These are phyloP conservation scores for Tolypocladium endophyticum DNA, from an alignment of 2,329 filamentous ascomycete species.

Conservation along the genomic window DNA sequence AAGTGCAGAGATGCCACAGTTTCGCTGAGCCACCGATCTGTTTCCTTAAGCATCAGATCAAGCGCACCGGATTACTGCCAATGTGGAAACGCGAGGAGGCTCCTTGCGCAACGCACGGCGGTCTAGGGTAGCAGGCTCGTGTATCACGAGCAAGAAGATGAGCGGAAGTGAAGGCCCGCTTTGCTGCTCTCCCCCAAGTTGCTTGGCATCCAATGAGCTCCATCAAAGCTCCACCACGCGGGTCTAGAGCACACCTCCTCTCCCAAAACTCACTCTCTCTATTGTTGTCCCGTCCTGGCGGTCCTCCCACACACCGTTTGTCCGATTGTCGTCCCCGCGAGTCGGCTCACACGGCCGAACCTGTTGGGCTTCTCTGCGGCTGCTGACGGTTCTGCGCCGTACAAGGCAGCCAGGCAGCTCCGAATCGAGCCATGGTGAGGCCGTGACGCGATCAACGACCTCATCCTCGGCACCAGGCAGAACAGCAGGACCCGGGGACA, in stretches of 20 bases:
- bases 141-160: neutral
- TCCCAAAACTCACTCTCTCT: neutral
- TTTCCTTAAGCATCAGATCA: neutral
- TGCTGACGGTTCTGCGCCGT: neutral
- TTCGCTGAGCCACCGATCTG: neutral
- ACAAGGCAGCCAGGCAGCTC: neutral
- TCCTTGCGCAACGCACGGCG: too few species aligned
- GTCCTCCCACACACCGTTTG: neutral
- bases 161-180: neutral
- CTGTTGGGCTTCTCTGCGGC: neutral
- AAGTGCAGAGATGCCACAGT: neutral
- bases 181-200: neutral
- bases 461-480: neutral
- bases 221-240: neutral
- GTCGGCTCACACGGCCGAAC: neutral
- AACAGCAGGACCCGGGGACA: neutral
- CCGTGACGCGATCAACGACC: neutral
- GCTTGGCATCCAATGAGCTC: neutral
- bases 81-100: neutral
- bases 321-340: neutral
- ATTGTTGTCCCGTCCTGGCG: neutral
- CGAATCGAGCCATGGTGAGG: neutral
- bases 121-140: neutral
- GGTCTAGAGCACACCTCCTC: neutral
- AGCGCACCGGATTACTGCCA: neutral